A percentile compares a stretch with the other conserved stretches of the same genome.
Conservation (phyloP, 768 basidiomycete genomes). For the Collybia mongolica region DNA sequence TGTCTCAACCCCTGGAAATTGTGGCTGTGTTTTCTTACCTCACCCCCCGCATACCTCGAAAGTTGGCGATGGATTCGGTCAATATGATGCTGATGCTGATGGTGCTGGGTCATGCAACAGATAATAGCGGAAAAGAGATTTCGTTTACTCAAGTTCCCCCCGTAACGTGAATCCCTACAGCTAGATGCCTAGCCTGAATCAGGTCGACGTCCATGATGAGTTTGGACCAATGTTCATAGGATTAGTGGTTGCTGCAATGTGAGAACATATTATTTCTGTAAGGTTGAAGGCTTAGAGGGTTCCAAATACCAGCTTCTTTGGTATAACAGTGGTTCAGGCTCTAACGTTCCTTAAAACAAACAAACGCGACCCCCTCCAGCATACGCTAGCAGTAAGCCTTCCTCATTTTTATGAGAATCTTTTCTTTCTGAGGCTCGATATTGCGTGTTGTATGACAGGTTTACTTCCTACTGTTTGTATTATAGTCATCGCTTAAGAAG, state of each 20-base stretch:
- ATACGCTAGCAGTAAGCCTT: not conserved
- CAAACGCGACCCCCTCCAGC: not conserved
- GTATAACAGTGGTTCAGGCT: not conserved
- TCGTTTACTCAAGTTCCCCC: no score
- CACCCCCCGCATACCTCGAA: not conserved
- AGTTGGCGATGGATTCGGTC: no score
- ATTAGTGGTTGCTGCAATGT: conserved; percentile 1
- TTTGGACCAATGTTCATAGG: not conserved
- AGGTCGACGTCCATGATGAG: not conserved
- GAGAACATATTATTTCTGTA: not conserved
- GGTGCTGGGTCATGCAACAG: no score
- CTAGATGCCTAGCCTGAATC: no score
- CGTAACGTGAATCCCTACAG: no score
- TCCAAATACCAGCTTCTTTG: not conserved
- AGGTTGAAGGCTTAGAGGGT: not conserved
- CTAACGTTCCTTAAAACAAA: not conserved
- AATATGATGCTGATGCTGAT: no score
- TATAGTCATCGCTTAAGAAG: no score
- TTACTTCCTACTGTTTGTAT: no score
- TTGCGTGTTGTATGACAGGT: no score
- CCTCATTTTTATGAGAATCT: not conserved
- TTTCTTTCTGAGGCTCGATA: no score
- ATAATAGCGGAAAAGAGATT: no score
- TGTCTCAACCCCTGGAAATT: not conserved
- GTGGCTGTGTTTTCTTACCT: not conserved